Percentiles rank a stretch among this genome's conserved stretches.
phyloP scores from a whole-genome alignment of 2,329 filamentous ascomycete species.

The Didymella keratinophila region DNA sequence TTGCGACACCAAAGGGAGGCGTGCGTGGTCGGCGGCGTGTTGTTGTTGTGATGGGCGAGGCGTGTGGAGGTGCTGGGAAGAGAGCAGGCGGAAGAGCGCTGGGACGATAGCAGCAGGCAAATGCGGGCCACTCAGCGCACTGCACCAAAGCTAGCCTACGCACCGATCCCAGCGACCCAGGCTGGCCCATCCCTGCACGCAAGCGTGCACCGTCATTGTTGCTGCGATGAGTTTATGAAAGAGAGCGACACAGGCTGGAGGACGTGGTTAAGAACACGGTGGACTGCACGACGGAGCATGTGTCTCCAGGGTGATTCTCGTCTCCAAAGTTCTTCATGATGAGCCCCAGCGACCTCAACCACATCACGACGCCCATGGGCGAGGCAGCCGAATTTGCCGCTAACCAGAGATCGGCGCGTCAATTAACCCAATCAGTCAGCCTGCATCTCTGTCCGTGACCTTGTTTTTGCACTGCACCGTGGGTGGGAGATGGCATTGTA shows the following conservation, averaged over 20 bases:
- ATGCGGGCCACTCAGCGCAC: constrained; percentile 31
- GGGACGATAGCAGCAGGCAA: constrained; percentile 18
- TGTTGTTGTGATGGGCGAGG: constrained; percentile 23
- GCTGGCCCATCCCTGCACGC: constrained; percentile 27
- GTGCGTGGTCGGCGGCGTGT: constrained; percentile 21
- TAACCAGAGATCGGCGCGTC: constrained; percentile 25
- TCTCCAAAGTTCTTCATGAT: constrained; percentile 5
- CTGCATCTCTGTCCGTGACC: constrained; percentile 9
- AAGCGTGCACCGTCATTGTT: constrained; percentile 15
- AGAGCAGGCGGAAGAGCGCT: constrained; percentile 23
- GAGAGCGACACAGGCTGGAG: not conserved
- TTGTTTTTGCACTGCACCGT: constrained; percentile 3
- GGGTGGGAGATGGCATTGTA: not conserved
- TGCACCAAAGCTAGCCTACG: constrained; percentile 19
- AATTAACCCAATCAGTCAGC: constrained; percentile 20
- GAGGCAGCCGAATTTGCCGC: constrained; percentile 19
- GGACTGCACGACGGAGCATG: not conserved
- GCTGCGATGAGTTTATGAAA: not conserved
- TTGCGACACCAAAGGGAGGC: constrained; percentile 20
- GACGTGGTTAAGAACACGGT: not conserved
- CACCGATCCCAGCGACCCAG: constrained; percentile 29
- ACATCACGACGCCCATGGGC: constrained; percentile 14
- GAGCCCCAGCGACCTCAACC: not conserved
- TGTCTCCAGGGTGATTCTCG: not conserved
- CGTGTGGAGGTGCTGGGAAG: constrained; percentile 25